Evolutionary conservation across 768 basidiomycete genomes (phyloP).

Genomic region (Ramaria sp.): DNA sequence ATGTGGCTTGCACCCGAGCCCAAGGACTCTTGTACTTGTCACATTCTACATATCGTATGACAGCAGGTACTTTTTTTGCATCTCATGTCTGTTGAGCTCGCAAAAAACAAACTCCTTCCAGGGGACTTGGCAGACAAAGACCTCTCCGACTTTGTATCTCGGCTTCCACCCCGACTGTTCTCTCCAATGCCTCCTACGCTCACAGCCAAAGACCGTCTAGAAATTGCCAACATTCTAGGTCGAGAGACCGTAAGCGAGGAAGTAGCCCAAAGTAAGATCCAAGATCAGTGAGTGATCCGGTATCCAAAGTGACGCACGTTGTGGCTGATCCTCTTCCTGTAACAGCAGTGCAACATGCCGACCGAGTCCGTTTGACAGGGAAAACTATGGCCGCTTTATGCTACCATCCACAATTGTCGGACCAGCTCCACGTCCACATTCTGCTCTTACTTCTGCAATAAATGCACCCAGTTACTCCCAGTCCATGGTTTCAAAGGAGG

Average conservation of each 20-base stretch:
- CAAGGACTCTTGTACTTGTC: constrained; percentile 58
- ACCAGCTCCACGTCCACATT: no score
- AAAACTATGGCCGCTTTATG: no score
- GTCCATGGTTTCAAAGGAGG: no score
- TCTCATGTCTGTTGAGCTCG: not conserved
- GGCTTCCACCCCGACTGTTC: constrained; percentile 31
- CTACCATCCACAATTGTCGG: no score
- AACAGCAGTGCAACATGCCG: no score
- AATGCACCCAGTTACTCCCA: no score
- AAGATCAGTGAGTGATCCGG: constrained; percentile 38
- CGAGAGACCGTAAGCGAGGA: constrained; percentile 33
- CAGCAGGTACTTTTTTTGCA: constrained; percentile 23
- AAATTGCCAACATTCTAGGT: constrained; percentile 45
- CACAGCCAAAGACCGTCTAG: constrained; percentile 29
- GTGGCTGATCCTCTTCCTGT: not conserved
- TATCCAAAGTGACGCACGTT: not conserved
- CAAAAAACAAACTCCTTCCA: not conserved
- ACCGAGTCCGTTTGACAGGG: no score
- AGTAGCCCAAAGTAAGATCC: constrained; percentile 30
- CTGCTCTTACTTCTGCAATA: no score
- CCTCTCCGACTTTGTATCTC: constrained; percentile 48
- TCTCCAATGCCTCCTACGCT: constrained; percentile 33
- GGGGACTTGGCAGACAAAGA: constrained; percentile 42
- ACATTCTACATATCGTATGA: constrained; percentile 36
- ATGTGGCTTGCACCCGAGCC: constrained; percentile 84